Percentiles rank a stretch among this genome's conserved stretches.
Conservation (phyloP, 768 basidiomycete genomes). For the Pilatotrama ljubarskyi region DNA sequence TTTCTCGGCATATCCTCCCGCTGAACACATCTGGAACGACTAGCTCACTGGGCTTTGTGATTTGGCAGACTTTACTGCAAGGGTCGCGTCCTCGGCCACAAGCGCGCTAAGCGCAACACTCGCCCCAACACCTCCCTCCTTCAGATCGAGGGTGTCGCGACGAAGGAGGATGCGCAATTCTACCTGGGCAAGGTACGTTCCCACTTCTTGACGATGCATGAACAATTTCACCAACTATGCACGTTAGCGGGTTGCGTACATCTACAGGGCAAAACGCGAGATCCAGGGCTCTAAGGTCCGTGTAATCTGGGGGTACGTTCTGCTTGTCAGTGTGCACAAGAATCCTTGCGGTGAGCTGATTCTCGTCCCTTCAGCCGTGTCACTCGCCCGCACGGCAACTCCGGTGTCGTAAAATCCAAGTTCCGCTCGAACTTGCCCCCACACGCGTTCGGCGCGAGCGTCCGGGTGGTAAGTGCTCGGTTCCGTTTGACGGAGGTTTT, state of each 20-base stretch:
- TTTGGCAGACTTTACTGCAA: slow-evolving; percentile 82
- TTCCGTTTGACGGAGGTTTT: not conserved
- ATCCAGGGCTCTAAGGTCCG: slow-evolving; percentile 93
- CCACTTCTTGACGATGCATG: no score
- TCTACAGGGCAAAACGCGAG: slow-evolving; percentile 96
- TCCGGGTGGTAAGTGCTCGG: slow-evolving; percentile 69
- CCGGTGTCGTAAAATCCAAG: slow-evolving; percentile 96
- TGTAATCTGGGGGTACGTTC: slow-evolving; percentile 94
- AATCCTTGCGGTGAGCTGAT: not conserved
- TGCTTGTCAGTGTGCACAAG: not conserved
- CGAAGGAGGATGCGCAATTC: slow-evolving; percentile 92
- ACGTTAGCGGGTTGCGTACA: slow-evolving; percentile 88
- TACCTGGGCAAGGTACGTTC: slow-evolving; percentile 94
- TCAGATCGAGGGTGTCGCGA: slow-evolving; percentile 95
- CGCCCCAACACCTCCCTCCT: slow-evolving; percentile 94
- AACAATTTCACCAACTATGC: not conserved
- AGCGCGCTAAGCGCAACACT: slow-evolving; percentile 96
- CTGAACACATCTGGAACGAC: not conserved
- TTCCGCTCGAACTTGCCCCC: slow-evolving; percentile 95
- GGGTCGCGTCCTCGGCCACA: slow-evolving; percentile 97
- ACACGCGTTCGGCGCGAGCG: slow-evolving; percentile 88
- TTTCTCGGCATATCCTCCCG: not conserved
- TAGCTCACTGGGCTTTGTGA: slow-evolving; percentile 7
- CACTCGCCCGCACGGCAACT: slow-evolving; percentile 91
- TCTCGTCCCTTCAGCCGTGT: slow-evolving; percentile 58